phyloP scores from a whole-genome alignment of 176 grass and related monocot genomes.

The Aegilops umbellulata region DNA sequence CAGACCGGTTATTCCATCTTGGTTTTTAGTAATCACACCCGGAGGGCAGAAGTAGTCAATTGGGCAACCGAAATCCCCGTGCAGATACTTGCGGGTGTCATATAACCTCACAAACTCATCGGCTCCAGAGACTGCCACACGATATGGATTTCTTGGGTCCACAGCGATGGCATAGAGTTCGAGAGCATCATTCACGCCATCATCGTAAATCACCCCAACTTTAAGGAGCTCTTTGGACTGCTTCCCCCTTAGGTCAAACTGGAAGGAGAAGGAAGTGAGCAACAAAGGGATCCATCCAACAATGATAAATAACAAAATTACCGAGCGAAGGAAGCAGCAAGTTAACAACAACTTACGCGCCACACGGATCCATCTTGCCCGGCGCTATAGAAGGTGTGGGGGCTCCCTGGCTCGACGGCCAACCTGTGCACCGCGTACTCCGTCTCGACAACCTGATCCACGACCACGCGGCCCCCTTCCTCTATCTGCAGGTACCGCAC shows the following conservation, averaged over 20 bases:
- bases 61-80: constrained; percentile 28
- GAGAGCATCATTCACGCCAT: background rate
- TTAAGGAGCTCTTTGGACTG: constrained; percentile 35
- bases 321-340: background rate
- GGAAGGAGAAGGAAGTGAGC: constrained; percentile 17
- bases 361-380: constrained; percentile 59
- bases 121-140: constrained; percentile 54
- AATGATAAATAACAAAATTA: background rate
- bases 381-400: constrained; percentile 67
- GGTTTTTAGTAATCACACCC: constrained; percentile 20
- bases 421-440: constrained; percentile 39
- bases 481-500: constrained; percentile 55
- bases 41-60: constrained; percentile 47
- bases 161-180: constrained; percentile 56
- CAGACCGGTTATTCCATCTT: constrained; percentile 66
- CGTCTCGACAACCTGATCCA: constrained; percentile 33
- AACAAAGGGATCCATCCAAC: background rate
- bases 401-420: constrained; percentile 67
- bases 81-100: constrained; percentile 53
- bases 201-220: constrained; percentile 9
- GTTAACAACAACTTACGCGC: constrained; percentile 21
- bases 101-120: constrained; percentile 60
- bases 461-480: constrained; percentile 33
- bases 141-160: constrained; percentile 60
- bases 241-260: constrained; percentile 76